Evolutionary conservation across 768 basidiomycete genomes (phyloP).

Genomic region (Terana coerulea): DNA sequence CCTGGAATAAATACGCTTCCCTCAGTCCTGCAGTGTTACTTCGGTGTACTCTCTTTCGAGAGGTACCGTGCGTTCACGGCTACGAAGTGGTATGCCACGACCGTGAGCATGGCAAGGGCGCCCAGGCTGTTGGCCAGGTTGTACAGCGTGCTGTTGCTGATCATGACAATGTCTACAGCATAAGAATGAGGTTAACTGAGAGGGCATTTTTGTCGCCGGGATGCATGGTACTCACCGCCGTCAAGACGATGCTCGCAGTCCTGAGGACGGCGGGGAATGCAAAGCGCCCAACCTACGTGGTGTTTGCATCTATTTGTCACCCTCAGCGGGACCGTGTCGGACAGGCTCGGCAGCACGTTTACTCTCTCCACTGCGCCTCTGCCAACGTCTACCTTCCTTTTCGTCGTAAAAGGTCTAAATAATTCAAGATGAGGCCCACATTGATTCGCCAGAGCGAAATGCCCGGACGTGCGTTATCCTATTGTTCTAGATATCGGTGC

Average conservation of each 20-base stretch:
- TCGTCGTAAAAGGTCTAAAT: not conserved
- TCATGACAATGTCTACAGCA: too few species aligned
- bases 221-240: not conserved
- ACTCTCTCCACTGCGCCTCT: conserved; percentile 9
- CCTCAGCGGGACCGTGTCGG: conserved; percentile 6
- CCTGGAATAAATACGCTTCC: too few species aligned
- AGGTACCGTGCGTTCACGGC: conserved; percentile 71
- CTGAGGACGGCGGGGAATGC: not conserved
- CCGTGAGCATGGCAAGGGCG: conserved; percentile 79
- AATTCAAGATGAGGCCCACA: conserved; percentile 57
- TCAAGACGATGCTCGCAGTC: conserved; percentile 1
- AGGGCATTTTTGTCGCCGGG: too few species aligned
- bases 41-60: conserved; percentile 20
- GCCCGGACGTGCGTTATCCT: conserved; percentile 70
- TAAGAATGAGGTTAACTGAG: too few species aligned
- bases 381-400: not conserved
- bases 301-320: conserved; percentile 8
- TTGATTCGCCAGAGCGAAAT: conserved; percentile 63
- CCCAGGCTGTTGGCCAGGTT: conserved; percentile 81
- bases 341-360: conserved; percentile 14
- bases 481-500: too few species aligned
- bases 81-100: conserved; percentile 87
- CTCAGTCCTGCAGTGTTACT: not conserved
- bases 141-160: conserved; percentile 76
- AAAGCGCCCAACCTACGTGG: conserved; percentile 4